Evolutionary conservation across 2,329 filamentous ascomycete genomes (phyloP), one percentile per base, ranked within the genome.

Genomic region (Trichoderma aggressivum): DNA sequence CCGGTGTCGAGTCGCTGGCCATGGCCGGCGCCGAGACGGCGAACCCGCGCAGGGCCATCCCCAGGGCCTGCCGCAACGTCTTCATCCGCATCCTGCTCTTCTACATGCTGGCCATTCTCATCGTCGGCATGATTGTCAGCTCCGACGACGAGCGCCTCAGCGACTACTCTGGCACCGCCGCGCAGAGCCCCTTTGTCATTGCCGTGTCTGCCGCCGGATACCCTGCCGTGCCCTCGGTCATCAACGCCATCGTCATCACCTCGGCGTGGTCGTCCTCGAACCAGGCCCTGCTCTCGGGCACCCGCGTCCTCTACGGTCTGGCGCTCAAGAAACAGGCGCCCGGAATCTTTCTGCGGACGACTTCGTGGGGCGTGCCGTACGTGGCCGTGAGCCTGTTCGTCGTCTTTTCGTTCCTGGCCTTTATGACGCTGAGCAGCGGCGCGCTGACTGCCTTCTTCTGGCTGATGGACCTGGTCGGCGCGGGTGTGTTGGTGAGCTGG

Each of bases 241-340:
- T 94, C 80, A 95, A 95, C 78, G 92, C 91, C 43, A 85, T 94
- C 30, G 90, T 94, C 75, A 85, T 94, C 74, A 92, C 90, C 0
- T 90, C 88, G 3, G 90, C 90, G 2, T 88, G 87, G 84, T 89
- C 87, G 2, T 86, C 87, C 11, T 87, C 85, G 18, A 89, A 89
- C 75, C 86, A 87, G 0, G 88, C 87, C 81, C 82, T 88, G 64
- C 91, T 92, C 78, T 89, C 88, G 1, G 89, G 90, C 60, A 90
- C 88, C 30, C 89, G 92, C 76, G 89, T 93, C 24, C 83, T 94
- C 11, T 90, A 91, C 76, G 89, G 89, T 70, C 86, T 94, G 76
- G 87, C 91, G 0, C 84, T 90, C 10, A 89, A 88, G 72, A 87
- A 87, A 18, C 90, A 92, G 65, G 91, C 91, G 0, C 91, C 91